Evolutionary conservation across 2,329 filamentous ascomycete species (phyloP), one percentile per base, ranked within the genome.

Genomic region (Pyricularia sp.): DNA sequence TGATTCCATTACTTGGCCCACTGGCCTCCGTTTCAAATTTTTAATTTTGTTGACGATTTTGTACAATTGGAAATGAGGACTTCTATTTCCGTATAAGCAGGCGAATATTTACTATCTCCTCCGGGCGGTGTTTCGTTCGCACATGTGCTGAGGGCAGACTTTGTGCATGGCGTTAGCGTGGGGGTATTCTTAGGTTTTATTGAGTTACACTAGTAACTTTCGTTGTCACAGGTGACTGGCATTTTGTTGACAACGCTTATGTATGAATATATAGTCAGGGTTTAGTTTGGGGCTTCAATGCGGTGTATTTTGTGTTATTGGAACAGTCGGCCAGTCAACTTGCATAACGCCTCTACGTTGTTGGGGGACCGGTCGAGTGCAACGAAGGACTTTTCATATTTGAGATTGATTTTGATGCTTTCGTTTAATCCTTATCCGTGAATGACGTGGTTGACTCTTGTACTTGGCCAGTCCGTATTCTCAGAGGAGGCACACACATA

Each of bases 191-290:
- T 63, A 14, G 10, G 11, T 63, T 63, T 30, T 63, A 28, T 28
- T 20, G 14, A 63, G 25, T 63, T 28, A 28, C 25, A 63, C 26
- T 25, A 28, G 59, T 14, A 26, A 28, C 26, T 14, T 28, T 28
- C 28, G 26, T 20, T 28, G 59, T 63, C 26, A 30, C 17, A 28
- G 9, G 59, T n/a, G 20, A 55, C 14, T 55, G 59, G 59, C 25
- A 28, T 63, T 63, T 63, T 63, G 59, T 63, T 63, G 59, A 63
- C 59, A 63, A 63, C 59, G 59, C 59, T 63, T 28, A 63, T 63
- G 59, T 63, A 63, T 28, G 26, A 28, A 9, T 61, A 61, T 61
- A 61, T 30, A 20, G 25, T 12, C 26, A 28, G 17, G 59, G 17
- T 30, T 61, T 63, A 25, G 42, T 55, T 30, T 28, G 6, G 59